Evolutionary conservation across 306 rosid species (phyloP), one percentile per base, ranked within the genome.

Genomic region (Medicago ruthenica): DNA sequence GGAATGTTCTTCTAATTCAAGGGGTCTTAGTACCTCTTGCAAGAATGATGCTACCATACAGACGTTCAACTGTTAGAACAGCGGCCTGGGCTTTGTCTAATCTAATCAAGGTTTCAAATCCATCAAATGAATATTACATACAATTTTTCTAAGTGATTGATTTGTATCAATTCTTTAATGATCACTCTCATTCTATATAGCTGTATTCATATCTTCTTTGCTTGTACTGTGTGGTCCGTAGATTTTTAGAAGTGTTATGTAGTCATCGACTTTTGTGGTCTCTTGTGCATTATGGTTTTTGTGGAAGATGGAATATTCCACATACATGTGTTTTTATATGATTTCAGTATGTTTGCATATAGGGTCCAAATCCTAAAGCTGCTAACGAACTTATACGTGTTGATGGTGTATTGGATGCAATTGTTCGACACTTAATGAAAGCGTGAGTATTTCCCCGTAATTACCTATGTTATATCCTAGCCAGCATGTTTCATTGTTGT

Each of bases 71-170:
- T 7, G 93, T 90, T 78, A 88, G 89, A 87, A 92, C 96, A 72
- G 97, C 98, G 80, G 98, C 98, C 76, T 96, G 99, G 99, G 96
- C 98, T 80, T 82, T 96, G 82, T 96, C 99, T 70, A 96, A 96
- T 84, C 87, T 96, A 70, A 96, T 96, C 80, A 96, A 96, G 98
- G 99, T 96, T 78, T 83, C 67, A 63, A 76, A 79, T 67, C 70
- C 40, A 58, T 75, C 54, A 75, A 70, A 55, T 68, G 65, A 81
- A 84, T 22, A 48, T 39, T 58, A 12, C 57, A 67, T 57, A 9
- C 55, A 18, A 24, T 81, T 40, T 67, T 34, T 71, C 58, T 64
- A 16, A 37, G 61, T 57, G 40, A 37, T 74, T 48, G 44, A 42
- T 47, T 67, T 45, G 17, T 24, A 48, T 44, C 53, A 18, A 12